Evolutionary conservation across 305 asterid genomes (phyloP).

Genomic region (Ilex paraguariensis): DNA sequence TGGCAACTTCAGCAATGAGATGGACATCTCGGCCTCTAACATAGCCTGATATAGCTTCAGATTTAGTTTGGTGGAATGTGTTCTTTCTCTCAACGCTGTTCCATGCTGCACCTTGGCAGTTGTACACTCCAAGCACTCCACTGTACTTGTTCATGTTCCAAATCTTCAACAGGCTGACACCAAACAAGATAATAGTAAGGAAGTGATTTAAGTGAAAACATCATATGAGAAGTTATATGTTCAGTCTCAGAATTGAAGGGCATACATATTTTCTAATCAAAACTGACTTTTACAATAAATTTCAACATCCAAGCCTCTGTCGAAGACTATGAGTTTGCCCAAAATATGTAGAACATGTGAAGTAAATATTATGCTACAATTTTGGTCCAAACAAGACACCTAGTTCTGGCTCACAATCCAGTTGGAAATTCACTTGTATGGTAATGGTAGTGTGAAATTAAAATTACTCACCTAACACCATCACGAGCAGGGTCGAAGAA

Average conservation of each 20-base stretch:
- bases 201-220: too few relatives aligned
- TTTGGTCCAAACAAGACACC: too few relatives aligned
- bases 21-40: conserved; percentile 71
- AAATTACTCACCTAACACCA: conserved; percentile 55
- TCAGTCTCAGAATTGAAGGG: too few relatives aligned
- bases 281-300: too few relatives aligned
- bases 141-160: conserved; percentile 94
- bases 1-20: conserved; percentile 51
- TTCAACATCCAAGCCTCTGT: too few relatives aligned
- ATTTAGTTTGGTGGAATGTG: conserved; percentile 62
- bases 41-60: conserved; percentile 63
- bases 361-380: too few relatives aligned
- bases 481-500: conserved; percentile 91
- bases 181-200: conserved; percentile 1
- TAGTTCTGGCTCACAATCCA: too few relatives aligned
- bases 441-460: too few relatives aligned
- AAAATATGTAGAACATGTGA: too few relatives aligned
- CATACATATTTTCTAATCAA: too few relatives aligned
- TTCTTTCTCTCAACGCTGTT: conserved; percentile 67
- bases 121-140: conserved; percentile 83
- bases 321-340: too few relatives aligned
- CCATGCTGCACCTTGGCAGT: conserved; percentile 99
- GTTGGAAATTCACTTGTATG: too few relatives aligned
- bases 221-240: conserved; percentile 1
- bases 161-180: conserved; percentile 71